Evolutionary conservation across 495 filamentous ascomycete genomes (phyloP), one percentile per base, ranked within the genome.

Genomic region (Aspergillus saccharolyticus): DNA sequence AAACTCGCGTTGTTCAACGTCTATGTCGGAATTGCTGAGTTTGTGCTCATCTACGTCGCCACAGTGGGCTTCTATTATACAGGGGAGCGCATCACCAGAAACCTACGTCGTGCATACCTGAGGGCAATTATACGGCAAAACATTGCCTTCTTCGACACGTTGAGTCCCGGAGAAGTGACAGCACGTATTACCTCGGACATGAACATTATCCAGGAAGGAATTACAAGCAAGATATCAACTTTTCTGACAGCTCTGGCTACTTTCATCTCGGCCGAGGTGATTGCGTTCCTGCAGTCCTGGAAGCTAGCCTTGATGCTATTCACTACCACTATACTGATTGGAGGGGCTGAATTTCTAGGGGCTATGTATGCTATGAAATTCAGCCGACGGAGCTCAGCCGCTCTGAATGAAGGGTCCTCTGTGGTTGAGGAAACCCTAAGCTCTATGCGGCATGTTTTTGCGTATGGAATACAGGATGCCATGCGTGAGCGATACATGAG

Each of bases 181-280:
- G 66, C 66, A 14, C 57, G 68, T 16, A 76, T 78, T 24, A 72
- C 74, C 0, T 66, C 68, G 12, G 64, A 72, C 43, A 73, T 64
- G 18, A 74, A 75, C 53, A 52, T 73, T 2, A 67, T 81, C 17
- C 75, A 81, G 50, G 73, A 78, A 22, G 77, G 69, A 2, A 64
- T 81, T 19, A 72, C 71, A 4, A 66, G 71, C 18, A 77, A 77
- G 43, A 46, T 74, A 1, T 60, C 56, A 4, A 51, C 72, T 7
- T 62, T 62, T 0, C 12, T 77, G n/a, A 65, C 64, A 1, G 70
- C 58, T 15, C 8, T 71, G 0, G 47, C 71, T 1, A 75, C 61
- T 8, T 70, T 78, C 22, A 53, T 67, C 3, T 63, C 71, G 5
- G 71, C 74, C 1, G 66, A 74, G 24, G 54, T 74, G 3, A 68